Evolutionary conservation across 345 rosid genomes (phyloP).

Genomic region (Boechera divaricarpa): DNA sequence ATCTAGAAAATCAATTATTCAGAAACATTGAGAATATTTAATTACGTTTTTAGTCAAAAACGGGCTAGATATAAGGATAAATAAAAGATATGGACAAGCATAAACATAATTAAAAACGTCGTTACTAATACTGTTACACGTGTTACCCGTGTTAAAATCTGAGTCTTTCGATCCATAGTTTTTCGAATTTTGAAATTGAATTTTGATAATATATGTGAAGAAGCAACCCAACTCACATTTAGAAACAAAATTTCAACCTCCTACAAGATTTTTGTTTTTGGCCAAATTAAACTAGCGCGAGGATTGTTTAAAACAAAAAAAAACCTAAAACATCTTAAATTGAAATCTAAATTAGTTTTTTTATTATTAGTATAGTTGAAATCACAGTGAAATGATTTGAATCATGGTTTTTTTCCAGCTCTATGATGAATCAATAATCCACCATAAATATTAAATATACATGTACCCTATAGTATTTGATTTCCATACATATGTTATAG

Average conservation of each 20-base stretch:
- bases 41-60: neutral
- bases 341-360: too few species aligned
- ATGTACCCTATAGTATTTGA: neutral
- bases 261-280: neutral
- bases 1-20: too few species aligned
- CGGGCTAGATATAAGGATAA: neutral
- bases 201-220: too few species aligned
- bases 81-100: slow-evolving; percentile 8
- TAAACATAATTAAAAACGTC: neutral
- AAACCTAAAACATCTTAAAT: neutral
- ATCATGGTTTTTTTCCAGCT: too few species aligned
- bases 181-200: neutral
- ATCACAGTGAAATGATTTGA: too few species aligned
- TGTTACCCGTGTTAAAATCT: neutral
- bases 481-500: neutral
- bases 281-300: neutral
- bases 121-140: neutral
- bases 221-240: neutral
- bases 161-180: neutral
- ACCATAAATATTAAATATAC: neutral
- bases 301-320: neutral
- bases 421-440: neutral
- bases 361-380: too few species aligned
- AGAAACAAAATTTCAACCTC: neutral
- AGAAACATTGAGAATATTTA: neutral